Evolutionary conservation across 768 basidiomycete genomes (phyloP).

Genomic region (Amanita exitialis): DNA sequence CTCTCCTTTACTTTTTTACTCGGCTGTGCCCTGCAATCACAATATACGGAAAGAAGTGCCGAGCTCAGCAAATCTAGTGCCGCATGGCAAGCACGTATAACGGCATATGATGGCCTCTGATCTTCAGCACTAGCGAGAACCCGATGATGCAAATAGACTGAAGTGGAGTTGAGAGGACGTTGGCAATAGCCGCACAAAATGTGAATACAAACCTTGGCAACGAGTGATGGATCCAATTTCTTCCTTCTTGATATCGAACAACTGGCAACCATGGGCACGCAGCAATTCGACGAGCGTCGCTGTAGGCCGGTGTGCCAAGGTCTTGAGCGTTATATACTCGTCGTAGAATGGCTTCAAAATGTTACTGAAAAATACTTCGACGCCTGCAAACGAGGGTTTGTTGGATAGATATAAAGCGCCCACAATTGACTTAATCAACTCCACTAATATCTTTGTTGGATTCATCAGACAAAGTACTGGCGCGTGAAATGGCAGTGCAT

Average conservation of each 20-base stretch:
- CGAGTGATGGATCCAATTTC: constrained; percentile 24
- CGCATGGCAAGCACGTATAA: constrained; percentile 48
- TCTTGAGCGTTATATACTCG: constrained; percentile 61
- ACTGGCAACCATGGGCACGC: constrained; percentile 62
- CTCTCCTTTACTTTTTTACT: constrained; percentile 6
- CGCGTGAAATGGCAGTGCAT: constrained; percentile 4
- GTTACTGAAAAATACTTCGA: constrained; percentile 54
- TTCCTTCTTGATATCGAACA: constrained; percentile 51
- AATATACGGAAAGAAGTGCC: constrained; percentile 49
- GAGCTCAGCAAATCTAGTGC: constrained; percentile 64
- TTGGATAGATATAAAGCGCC: constrained; percentile 78
- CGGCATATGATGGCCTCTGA: constrained; percentile 38
- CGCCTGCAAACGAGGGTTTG: constrained; percentile 50
- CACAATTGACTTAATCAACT: constrained; percentile 71
- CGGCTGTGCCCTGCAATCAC: constrained; percentile 47
- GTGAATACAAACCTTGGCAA: constrained; percentile 41
- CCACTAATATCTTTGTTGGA: constrained; percentile 51
- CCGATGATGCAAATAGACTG: constrained; percentile 63
- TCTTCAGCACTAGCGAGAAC: constrained; percentile 52
- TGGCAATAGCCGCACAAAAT: not conserved
- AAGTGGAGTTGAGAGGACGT: not conserved
- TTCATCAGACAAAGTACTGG: not conserved
- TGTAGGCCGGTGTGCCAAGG: constrained; percentile 69
- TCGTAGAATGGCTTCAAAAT: constrained; percentile 74
- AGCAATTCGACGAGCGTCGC: constrained; percentile 65